Percentiles rank a stretch among this genome's conserved stretches.
These are phyloP conservation scores for Fusarium papillatum DNA, from an alignment of 2,329 filamentous ascomycete species.

Conservation along the genomic window DNA sequence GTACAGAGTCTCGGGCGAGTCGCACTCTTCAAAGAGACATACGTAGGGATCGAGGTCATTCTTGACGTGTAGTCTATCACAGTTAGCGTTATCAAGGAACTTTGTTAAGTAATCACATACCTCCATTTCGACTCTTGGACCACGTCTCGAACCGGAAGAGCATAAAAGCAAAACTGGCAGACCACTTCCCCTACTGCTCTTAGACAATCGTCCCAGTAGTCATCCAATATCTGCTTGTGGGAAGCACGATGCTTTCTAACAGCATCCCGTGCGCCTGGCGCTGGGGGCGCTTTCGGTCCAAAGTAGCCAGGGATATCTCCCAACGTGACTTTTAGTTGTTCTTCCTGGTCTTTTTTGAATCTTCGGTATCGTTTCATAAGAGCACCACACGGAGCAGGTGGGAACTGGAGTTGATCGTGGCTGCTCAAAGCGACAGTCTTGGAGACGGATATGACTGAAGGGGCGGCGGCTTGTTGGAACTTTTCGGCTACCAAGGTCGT, in stretches of 20 bases:
- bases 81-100: neutral
- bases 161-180: conserved; percentile 29
- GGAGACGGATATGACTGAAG: conserved; percentile 14
- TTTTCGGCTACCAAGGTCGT: conserved; percentile 8
- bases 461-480: neutral
- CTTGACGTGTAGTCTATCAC: conserved; percentile 24
- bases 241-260: neutral
- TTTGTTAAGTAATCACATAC: neutral
- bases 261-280: neutral
- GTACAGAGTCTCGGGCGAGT: conserved; percentile 16
- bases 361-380: neutral
- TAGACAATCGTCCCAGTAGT: conserved; percentile 14
- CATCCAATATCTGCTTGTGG: conserved; percentile 4
- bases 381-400: conserved; percentile 6
- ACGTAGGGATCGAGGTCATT: conserved; percentile 39
- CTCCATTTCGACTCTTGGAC: conserved; percentile 25
- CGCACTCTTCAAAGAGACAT: conserved; percentile 33
- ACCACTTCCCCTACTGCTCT: conserved; percentile 12
- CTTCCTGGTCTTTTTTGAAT: neutral
- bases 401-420: conserved; percentile 11
- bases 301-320: neutral
- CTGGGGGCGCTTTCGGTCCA: neutral
- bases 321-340: neutral
- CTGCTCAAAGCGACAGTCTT: conserved; percentile 6
- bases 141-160: conserved; percentile 6